Evolutionary conservation across 164 flowering plant genomes (phyloP).

Genomic region (Berberis vulgaris): DNA sequence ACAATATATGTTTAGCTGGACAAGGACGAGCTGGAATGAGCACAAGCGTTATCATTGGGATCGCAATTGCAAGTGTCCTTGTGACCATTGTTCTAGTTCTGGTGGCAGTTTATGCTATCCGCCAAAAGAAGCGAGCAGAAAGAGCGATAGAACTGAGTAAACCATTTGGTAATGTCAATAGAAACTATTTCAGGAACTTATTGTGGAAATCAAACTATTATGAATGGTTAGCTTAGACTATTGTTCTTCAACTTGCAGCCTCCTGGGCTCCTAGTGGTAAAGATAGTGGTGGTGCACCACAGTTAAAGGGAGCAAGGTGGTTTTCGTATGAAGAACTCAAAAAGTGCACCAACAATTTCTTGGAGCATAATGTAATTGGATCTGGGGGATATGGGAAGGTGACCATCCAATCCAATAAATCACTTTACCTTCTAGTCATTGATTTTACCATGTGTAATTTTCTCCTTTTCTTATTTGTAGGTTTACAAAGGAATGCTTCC

Average conservation of each 20-base stretch:
- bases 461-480: conserved; percentile 15
- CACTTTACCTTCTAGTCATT: not conserved
- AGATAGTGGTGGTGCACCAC: conserved; percentile 70
- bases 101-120: conserved; percentile 48
- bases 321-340: conserved; percentile 67
- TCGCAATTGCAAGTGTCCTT: conserved; percentile 39
- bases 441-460: not conserved
- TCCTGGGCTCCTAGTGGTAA: conserved; percentile 74
- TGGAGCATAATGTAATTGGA: conserved; percentile 51
- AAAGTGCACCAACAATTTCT: conserved; percentile 55
- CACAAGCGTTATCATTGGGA: conserved; percentile 29
- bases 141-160: conserved; percentile 50
- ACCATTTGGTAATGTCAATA: conserved; percentile 50
- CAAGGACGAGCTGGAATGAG: conserved; percentile 23
- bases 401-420: not conserved
- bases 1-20: conserved; percentile 20
- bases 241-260: conserved; percentile 22
- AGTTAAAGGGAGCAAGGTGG: conserved; percentile 76
- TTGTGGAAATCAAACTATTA: no score
- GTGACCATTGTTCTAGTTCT: conserved; percentile 41
- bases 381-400: conserved; percentile 84
- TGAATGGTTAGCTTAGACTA: not conserved
- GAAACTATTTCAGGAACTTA: no score
- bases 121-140: conserved; percentile 72
- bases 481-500: conserved; percentile 56